These are phyloP conservation scores for Pilasporangium apinafurcum DNA, from an alignment of 352 stramenopile species.

Conservation along the genomic window DNA sequence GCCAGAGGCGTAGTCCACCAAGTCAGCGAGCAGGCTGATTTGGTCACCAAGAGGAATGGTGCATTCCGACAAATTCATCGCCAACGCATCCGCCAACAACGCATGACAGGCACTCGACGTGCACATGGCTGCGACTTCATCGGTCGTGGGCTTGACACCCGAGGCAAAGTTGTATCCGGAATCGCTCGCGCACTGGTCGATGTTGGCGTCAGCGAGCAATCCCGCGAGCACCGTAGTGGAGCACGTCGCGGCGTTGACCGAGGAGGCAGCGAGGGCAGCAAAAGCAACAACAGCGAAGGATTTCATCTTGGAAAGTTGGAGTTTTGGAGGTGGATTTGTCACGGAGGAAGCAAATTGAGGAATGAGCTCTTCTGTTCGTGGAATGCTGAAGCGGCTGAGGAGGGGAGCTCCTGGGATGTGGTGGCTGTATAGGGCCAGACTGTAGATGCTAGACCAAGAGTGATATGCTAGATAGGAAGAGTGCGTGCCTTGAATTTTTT, in stretches of 20 bases:
- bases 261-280: constrained; percentile 10
- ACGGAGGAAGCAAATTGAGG: neutral
- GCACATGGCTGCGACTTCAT: constrained; percentile 15
- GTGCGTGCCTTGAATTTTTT: too few species aligned
- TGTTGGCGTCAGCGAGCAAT: constrained; percentile 16
- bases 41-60: constrained; percentile 17
- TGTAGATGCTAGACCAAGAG: too few species aligned
- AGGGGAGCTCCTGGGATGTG: too few species aligned
- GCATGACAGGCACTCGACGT: constrained; percentile 10
- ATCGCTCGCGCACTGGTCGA: constrained; percentile 14
- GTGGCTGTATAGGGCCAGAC: too few species aligned
- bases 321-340: neutral
- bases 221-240: constrained; percentile 10
- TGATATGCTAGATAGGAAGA: too few species aligned
- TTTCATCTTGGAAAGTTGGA: constrained; percentile 11
- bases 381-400: too few species aligned
- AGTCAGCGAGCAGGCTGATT: constrained; percentile 16
- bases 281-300: constrained; percentile 9
- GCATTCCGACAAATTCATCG: constrained; percentile 16
- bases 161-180: constrained; percentile 21
- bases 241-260: constrained; percentile 12
- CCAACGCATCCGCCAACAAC: constrained; percentile 8
- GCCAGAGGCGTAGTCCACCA: constrained; percentile 15
- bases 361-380: too few species aligned
- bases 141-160: constrained; percentile 10